These are phyloP conservation scores for Scenedesmus sp. DNA, from an alignment of 163 green algal genomes.

Conservation along the genomic window DNA sequence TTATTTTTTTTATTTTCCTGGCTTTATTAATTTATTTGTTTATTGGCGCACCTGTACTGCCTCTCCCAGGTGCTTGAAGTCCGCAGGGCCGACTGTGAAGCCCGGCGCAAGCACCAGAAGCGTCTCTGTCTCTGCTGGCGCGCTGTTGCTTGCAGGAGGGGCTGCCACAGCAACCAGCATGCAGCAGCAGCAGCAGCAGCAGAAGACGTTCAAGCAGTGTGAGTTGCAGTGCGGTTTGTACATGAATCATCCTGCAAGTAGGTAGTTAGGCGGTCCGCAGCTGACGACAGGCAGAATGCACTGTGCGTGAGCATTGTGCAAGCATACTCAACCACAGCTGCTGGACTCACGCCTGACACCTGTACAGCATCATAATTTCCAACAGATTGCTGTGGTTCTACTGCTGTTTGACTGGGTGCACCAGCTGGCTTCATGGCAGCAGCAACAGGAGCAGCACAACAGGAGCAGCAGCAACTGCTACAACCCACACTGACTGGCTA, in stretches of 20 bases:
- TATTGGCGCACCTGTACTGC: neutral
- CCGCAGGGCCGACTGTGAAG: neutral
- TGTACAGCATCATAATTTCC: too few relatives aligned
- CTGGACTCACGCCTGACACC: too few relatives aligned
- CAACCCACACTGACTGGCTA: neutral
- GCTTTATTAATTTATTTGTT: too few relatives aligned
- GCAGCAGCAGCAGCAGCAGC: neutral
- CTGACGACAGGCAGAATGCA: too few relatives aligned
- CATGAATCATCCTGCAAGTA: too few relatives aligned
- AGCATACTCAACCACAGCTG: too few relatives aligned
- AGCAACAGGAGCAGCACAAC: neutral
- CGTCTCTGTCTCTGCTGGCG: slow-evolving; percentile 31
- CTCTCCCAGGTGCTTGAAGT: slow-evolving; percentile 38
- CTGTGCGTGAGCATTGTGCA: too few relatives aligned
- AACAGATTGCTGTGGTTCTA: neutral
- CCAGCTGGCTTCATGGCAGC: neutral
- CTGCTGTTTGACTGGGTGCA: neutral
- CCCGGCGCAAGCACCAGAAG: slow-evolving; percentile 51
- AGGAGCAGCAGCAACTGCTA: neutral
- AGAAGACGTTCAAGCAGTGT: neutral
- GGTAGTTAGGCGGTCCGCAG: too few relatives aligned
- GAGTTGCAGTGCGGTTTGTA: too few relatives aligned
- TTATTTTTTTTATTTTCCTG: too few relatives aligned
- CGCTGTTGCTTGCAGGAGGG: slow-evolving; percentile 15
- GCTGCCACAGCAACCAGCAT: neutral